Conservation (phyloP, 129 eudicot genomes). For the Lactuca saligna region DNA sequence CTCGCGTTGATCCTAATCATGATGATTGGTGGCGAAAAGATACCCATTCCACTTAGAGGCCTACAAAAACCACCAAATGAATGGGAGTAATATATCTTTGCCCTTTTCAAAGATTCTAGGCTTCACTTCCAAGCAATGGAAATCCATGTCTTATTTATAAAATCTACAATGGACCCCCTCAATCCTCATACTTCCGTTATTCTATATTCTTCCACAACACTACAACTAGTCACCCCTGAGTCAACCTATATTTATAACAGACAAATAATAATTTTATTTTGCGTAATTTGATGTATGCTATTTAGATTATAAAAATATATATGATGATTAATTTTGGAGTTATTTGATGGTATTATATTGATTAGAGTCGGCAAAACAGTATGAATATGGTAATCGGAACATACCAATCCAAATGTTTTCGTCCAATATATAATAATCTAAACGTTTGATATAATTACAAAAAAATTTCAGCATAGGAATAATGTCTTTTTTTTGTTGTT, state of each 20-base stretch:
- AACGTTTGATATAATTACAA: neutral
- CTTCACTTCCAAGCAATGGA: constrained; percentile 46
- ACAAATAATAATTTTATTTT: neutral
- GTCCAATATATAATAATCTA: neutral
- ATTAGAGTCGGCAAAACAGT: neutral
- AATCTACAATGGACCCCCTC: constrained; percentile 22
- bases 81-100: constrained; percentile 24
- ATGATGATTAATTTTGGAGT: neutral
- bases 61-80: constrained; percentile 40
- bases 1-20: constrained; percentile 17
- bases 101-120: constrained; percentile 40
- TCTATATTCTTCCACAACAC: constrained; percentile 23
- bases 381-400: no score
- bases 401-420: no score
- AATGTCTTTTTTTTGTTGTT: no score
- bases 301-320: neutral
- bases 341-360: neutral
- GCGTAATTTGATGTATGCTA: no score
- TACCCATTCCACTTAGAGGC: constrained; percentile 34
- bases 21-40: constrained; percentile 29
- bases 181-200: constrained; percentile 13
- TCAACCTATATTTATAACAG: constrained; percentile 5
- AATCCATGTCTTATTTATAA: constrained; percentile 22
- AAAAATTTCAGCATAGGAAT: no score
- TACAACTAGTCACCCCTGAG: constrained; percentile 11